Base-by-base conservation (phyloP, 495 filamentous ascomycete genomes). In the Talaromyces ruber region DNA sequence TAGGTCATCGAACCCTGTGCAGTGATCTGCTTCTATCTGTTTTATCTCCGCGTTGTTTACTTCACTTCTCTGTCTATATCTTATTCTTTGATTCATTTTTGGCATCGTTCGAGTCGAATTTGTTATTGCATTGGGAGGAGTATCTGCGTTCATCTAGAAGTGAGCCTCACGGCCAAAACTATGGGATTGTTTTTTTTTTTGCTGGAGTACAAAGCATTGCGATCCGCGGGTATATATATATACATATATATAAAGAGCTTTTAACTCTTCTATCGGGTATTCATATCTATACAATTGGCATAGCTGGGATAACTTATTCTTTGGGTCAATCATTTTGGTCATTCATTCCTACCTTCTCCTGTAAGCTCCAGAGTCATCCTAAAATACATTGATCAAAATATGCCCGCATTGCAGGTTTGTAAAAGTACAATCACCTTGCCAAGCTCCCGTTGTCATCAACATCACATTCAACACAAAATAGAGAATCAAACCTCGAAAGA, bases 21-120 rank as follows among this genome's bases (percentile, higher is more conserved):
- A 29, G 26, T 53, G 11, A 63, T 0, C 22, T 57, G 47, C 45
- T 60, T 39, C 32, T 24, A n/a, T n/a, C n/a, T n/a, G n/a, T 32
- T 9, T 16, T 52, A 25, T 52, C 51, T 63, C 51, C 14, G 62
- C 39, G 58, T 65, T 39, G 54, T 65, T 62, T 69, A 67, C 60
- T 66, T 66, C 66, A 18, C 54, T 62, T 62, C 43, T 43, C 16
- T 59, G 24, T 26, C 21, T 24, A 59, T 45, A 59, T 59, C 9
- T 25, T 22, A n/a, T 39, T 7, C 21, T 9, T 26, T 60, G 14
- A 43, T 30, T 56, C 60, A 43, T 52, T 18, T 63, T 50, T 28
- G 53, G 26, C 32, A 22, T 51, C 37, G 37, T 29, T 30, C 14
- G 57, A 37, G 25, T 59, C 25, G 21, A 45, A 21, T 60, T 32